These are phyloP conservation scores for Graphilbum sp. DNA, from an alignment of 2,329 filamentous ascomycete species.

Conservation along the genomic window DNA sequence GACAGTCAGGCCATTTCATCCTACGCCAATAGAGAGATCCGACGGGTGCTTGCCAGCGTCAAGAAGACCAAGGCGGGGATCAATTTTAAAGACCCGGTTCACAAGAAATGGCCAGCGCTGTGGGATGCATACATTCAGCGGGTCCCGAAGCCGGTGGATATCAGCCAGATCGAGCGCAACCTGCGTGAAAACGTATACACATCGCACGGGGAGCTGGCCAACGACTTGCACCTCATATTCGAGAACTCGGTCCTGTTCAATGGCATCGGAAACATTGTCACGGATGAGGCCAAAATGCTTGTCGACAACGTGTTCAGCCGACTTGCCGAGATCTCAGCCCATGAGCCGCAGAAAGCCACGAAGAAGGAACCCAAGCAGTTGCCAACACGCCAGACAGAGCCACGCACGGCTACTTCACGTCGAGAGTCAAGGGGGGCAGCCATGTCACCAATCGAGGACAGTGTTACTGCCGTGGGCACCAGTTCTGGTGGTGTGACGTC, in stretches of 20 bases:
- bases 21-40: slow-evolving; percentile 43
- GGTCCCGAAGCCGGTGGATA: slow-evolving; percentile 67
- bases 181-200: slow-evolving; percentile 54
- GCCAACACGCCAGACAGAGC: slow-evolving; percentile 28
- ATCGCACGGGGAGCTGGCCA: slow-evolving; percentile 54
- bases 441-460: slow-evolving; percentile 15
- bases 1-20: slow-evolving; percentile 36
- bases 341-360: slow-evolving; percentile 43
- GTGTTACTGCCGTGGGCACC: slow-evolving; percentile 7
- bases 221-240: slow-evolving; percentile 63
- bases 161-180: slow-evolving; percentile 66
- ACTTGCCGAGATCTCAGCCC: slow-evolving; percentile 25
- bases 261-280: slow-evolving; percentile 58
- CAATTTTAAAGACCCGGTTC: slow-evolving; percentile 64
- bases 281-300: slow-evolving; percentile 35
- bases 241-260: slow-evolving; percentile 74
- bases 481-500: slow-evolving; percentile 20
- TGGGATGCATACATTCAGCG: slow-evolving; percentile 55
- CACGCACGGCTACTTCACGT: slow-evolving; percentile 21
- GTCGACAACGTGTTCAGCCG: slow-evolving; percentile 38
- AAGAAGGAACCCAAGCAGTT: slow-evolving; percentile 40
- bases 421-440: slow-evolving; percentile 16
- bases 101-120: slow-evolving; percentile 56
- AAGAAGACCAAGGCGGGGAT: slow-evolving; percentile 75
- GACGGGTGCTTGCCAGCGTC: slow-evolving; percentile 52